phyloP scores from a whole-genome alignment of 2,329 filamentous ascomycete species.

The Huntiella savannae region DNA sequence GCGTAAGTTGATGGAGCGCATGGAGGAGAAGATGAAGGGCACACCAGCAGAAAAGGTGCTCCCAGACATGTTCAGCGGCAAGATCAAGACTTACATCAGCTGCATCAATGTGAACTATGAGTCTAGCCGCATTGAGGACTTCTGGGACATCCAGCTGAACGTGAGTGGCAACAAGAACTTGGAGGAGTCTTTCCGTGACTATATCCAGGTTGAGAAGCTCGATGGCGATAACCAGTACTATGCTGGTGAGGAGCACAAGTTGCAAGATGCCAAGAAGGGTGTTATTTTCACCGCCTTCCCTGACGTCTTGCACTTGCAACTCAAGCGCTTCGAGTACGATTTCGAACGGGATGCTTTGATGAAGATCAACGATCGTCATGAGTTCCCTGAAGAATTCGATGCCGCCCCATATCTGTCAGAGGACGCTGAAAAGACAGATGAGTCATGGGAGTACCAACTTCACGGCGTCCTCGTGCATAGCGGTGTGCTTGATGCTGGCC shows the following conservation, averaged over 20 bases:
- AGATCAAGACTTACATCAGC: slow-evolving; percentile 96
- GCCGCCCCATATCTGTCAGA: slow-evolving; percentile 74
- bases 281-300: slow-evolving; percentile 95
- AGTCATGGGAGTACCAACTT: slow-evolving; percentile 79
- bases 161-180: slow-evolving; percentile 86
- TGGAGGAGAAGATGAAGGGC: slow-evolving; percentile 97
- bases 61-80: slow-evolving; percentile 82
- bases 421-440: slow-evolving; percentile 59
- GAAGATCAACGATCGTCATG: slow-evolving; percentile 91
- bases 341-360: slow-evolving; percentile 93
- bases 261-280: slow-evolving; percentile 93
- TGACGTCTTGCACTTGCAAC: slow-evolving; percentile 78
- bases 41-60: slow-evolving; percentile 79
- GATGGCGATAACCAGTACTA: slow-evolving; percentile 98
- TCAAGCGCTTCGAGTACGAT: slow-evolving; percentile 97
- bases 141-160: slow-evolving; percentile 97
- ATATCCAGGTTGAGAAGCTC: slow-evolving; percentile 89
- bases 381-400: slow-evolving; percentile 71
- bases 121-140: slow-evolving; percentile 86
- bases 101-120: slow-evolving; percentile 98
- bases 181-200: slow-evolving; percentile 88
- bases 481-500: slow-evolving; percentile 87
- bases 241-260: slow-evolving; percentile 69
- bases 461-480: slow-evolving; percentile 94
- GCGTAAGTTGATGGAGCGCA: slow-evolving; percentile 87